Base-by-base conservation (phyloP, 768 basidiomycete species). In the Serendipita indica region DNA sequence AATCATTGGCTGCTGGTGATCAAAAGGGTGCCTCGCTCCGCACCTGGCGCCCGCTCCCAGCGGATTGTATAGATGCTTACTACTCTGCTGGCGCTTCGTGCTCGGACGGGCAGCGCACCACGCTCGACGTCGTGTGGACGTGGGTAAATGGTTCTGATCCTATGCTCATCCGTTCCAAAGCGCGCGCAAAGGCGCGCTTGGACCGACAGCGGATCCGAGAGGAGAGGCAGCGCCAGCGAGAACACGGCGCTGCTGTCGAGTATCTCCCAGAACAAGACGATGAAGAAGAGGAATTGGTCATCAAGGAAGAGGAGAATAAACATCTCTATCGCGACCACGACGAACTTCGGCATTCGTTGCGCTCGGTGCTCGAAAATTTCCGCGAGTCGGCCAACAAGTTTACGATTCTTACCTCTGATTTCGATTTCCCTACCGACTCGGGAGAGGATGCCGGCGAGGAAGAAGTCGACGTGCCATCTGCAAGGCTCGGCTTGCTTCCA, bases 301-400 rank as follows among this genome's bases (percentile, higher is more conserved):
- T n/a, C 41, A 25, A n/a, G 18, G 16, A 18, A 43, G 18, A 43
- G 41, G 41, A 18, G 41, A 43, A 25, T 25, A n/a, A 6, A 7
- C 7, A 43, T n/a, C 27, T 43, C 41, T 43, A 4, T 32, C 49
- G 59, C 10, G 59, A 60, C 22, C 59, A 60, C 45, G 59, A 60
- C 33, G 59, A 60, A 34, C 46, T 60, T 30, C 43, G 59, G 7
- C 59, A 60, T 32, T 60, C 59, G 28, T 22, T 60, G 10, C 43
- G 59, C 16, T 60, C 59, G 16, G 59, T 60, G 3, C 46, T 60
- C 35, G 45, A 60, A 49, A 18, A 60, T 34, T 60, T 60, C 46
- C 52, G 59, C 18, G 32, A 45, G 45, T 54, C 25, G 16, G 30
- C 49, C 46, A 32, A 46, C 7, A 54, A 54, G n/a, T 54, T 54